Base-by-base conservation (phyloP, 371 early-diverging fungal species). In the Choanephora cucurbitarum region DNA sequence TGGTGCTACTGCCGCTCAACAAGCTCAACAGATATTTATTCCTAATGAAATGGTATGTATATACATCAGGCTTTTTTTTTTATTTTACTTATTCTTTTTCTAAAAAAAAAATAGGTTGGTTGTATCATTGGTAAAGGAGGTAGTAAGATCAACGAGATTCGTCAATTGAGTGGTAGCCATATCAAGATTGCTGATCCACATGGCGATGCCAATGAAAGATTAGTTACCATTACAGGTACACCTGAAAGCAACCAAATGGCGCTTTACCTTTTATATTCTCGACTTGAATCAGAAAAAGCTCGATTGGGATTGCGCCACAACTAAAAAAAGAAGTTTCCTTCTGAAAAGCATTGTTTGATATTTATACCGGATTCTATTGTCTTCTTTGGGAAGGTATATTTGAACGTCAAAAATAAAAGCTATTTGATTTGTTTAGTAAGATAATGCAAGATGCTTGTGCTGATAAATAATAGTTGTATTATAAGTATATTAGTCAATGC, bases 41-140 rank as follows among this genome's bases (percentile, higher is more conserved):
- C 91, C 94, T 5, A 87, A 87, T 65, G 90, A 91, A 51, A 86
- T 91, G 87, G 92, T 39, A 3, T n/a, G n/a, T n/a, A n/a, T n/a
- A n/a, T n/a, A n/a, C n/a, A n/a, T n/a, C n/a, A n/a, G n/a, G n/a
- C n/a, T n/a, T n/a, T n/a, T n/a, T n/a, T n/a, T n/a, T n/a, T n/a
- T n/a, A n/a, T n/a, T n/a, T n/a, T n/a, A n/a, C n/a, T n/a, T n/a
- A n/a, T n/a, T n/a, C n/a, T n/a, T n/a, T n/a, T n/a, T n/a, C n/a
- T n/a, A n/a, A n/a, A n/a, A n/a, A n/a, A n/a, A n/a, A 17, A 40
- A 1, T 60, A 77, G 78, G 78, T 92, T 22, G 93, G 94, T 9
- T 85, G 88, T 49, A 85, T 94, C 47, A 94, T 94, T 70, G 94
- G 94, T 60, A 91, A 91, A 65, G 87, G 87, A 1, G 94, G 94